These are phyloP conservation scores for Puccinia horiana DNA, from an alignment of 1,284 basidiomycete genomes.

Conservation along the genomic window DNA sequence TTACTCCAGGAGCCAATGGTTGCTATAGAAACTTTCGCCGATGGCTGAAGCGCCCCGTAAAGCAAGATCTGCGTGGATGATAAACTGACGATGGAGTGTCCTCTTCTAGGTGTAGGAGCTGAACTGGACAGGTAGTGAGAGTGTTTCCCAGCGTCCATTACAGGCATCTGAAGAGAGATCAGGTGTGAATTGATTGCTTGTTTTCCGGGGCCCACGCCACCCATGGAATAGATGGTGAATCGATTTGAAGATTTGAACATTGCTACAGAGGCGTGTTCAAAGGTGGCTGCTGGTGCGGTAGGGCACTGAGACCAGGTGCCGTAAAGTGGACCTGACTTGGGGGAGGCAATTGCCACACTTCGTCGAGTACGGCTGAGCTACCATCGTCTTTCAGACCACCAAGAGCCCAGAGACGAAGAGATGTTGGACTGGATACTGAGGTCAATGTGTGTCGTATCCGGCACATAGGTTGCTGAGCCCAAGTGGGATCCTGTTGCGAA, in stretches of 20 bases:
- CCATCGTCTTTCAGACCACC: slow-evolving; percentile 40
- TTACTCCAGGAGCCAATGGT: slow-evolving; percentile 39
- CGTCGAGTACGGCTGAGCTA: slow-evolving; percentile 24
- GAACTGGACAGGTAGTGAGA: not conserved
- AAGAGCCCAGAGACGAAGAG: slow-evolving; percentile 29
- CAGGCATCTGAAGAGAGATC: slow-evolving; percentile 21
- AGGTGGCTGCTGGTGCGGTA: not conserved
- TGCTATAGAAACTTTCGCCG: slow-evolving; percentile 21
- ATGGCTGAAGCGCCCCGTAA: slow-evolving; percentile 38
- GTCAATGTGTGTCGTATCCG: slow-evolving; percentile 38
- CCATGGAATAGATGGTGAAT: slow-evolving; percentile 31
- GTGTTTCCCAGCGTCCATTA: slow-evolving; percentile 26
- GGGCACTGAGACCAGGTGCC: slow-evolving; percentile 41
- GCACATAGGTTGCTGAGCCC: slow-evolving; percentile 38
- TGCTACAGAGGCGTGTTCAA: slow-evolving; percentile 36
- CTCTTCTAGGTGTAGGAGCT: slow-evolving; percentile 20
- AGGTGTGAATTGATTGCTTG: slow-evolving; percentile 28
- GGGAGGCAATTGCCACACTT: slow-evolving; percentile 45
- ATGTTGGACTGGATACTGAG: slow-evolving; percentile 23
- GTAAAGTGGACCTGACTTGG: not conserved
- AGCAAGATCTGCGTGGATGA: slow-evolving; percentile 40
- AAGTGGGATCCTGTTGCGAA: slow-evolving; percentile 14
- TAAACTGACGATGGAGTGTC: slow-evolving; percentile 32
- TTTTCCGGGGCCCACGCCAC: not conserved
- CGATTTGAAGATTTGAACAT: slow-evolving; percentile 25